Conservation (phyloP, 352 stramenopile genomes). For the Peronospora destructor region DNA sequence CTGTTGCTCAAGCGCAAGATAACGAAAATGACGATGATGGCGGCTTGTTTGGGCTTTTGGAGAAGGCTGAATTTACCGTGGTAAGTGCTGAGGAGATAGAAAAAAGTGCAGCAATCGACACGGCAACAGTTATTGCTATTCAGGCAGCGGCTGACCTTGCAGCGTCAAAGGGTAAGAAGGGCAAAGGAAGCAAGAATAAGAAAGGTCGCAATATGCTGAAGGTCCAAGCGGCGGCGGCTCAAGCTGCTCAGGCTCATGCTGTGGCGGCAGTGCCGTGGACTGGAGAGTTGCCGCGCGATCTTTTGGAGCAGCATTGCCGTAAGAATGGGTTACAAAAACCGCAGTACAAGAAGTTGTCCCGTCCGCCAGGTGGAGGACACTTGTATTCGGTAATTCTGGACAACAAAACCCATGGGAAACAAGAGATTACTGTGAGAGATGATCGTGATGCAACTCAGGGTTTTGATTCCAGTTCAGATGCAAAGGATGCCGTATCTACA, state of each 20-base stretch:
- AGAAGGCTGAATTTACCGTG: constrained; percentile 32
- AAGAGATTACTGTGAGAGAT: constrained; percentile 36
- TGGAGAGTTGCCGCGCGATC: constrained; percentile 80
- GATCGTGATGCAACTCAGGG: constrained; percentile 31
- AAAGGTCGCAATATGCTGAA: constrained; percentile 28
- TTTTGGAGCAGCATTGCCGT: constrained; percentile 84
- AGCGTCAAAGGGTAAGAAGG: constrained; percentile 25
- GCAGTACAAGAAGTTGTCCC: constrained; percentile 59
- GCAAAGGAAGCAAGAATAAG: constrained; percentile 33
- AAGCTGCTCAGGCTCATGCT: constrained; percentile 18
- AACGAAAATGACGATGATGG: constrained; percentile 16
- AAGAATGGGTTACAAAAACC: constrained; percentile 81
- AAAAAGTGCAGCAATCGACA: constrained; percentile 32
- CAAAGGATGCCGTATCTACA: constrained; percentile 73
- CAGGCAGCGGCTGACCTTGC: constrained; percentile 20
- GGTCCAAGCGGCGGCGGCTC: constrained; percentile 16
- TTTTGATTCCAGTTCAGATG: constrained; percentile 59
- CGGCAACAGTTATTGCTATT: constrained; percentile 18
- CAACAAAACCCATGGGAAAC: constrained; percentile 35
- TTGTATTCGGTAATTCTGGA: constrained; percentile 52
- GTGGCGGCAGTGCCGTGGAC: constrained; percentile 37
- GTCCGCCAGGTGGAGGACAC: constrained; percentile 20
- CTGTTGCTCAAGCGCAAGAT: constrained; percentile 1
- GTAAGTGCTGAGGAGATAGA: constrained; percentile 34
- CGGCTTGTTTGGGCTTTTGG: constrained; percentile 37